Base-by-base conservation (phyloP, 331 rosid genomes). In the Quercus tomentella region DNA sequence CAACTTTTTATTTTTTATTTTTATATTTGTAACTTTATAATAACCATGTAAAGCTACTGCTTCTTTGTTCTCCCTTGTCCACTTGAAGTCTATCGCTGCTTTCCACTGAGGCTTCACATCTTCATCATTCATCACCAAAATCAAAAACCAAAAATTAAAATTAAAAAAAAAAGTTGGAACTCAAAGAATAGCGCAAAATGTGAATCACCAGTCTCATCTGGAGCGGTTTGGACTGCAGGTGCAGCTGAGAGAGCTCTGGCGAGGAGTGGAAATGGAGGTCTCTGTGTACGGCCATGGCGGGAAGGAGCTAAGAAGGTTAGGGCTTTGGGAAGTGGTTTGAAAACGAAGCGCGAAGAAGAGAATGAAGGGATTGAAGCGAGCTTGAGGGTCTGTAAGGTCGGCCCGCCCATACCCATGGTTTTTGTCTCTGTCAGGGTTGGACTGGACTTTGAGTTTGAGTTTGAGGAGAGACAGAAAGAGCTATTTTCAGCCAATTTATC, bases 81-180 rank as follows among this genome's bases (percentile, higher is more conserved):
- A 95, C 88, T 91, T 93, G 93, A 95, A 95, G 77, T 90, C 97
- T 21, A 95, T 85, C 3, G 97, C 83, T 37, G 97, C 97, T 81
- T 89, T 95, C 98, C 98, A 95, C 68, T 87, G 97, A 54, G 88
- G 82, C 71, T 82, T 94, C 62, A 28, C 86, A 80, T 69, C 98
- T 89, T 65, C 78, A 73, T 72, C 80, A 63, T 20, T 65, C 56
- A 26, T 58, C 21, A 5, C 37, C 25, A 28, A 25, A 68, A 69
- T 55, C 67, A 74, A 23, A 70, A 57, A 62, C 75, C 58, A 43
- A n/a, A 52, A 8, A 41, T 33, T 23, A 25, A 77, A 77, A 52
- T n/a, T 72, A 73, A 56, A 41, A 23, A 49, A 56, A 20, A 6
- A 35, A 14, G 8, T 4, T 25, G 71, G 3, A 25, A 20, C 16